Percentiles rank a stretch among this genome's conserved stretches.
Conservation (phyloP, 192 early-diverging fungal genomes). For the Gaertneriomyces sp. region DNA sequence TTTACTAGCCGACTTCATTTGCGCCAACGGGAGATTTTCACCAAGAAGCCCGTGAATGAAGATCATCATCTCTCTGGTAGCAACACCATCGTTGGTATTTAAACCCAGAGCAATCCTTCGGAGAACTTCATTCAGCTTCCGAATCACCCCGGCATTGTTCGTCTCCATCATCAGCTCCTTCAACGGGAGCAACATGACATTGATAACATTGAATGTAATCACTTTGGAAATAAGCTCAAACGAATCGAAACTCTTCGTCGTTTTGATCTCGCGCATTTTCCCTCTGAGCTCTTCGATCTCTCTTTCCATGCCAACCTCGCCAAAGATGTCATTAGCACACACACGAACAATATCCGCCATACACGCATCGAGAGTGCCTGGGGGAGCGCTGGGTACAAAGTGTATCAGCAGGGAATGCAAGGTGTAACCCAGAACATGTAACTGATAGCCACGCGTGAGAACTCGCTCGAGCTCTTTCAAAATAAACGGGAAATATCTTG, state of each 20-base stretch:
- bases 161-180: conserved; percentile 85
- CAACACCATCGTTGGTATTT: conserved; percentile 68
- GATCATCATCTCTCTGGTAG: conserved; percentile 63
- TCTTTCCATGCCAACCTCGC: conserved; percentile 80
- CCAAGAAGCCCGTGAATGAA: conserved; percentile 84
- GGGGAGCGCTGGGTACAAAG: conserved; percentile 50
- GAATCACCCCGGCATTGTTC: conserved; percentile 68
- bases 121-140: conserved; percentile 79
- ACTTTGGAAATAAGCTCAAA: conserved; percentile 78
- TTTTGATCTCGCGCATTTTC: conserved; percentile 88
- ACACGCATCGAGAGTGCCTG: conserved; percentile 76
- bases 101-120: conserved; percentile 72
- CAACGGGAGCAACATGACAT: conserved; percentile 72
- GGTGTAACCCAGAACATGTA: conserved; percentile 95
- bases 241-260: conserved; percentile 77
- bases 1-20: conserved; percentile 51
- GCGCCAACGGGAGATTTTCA: conserved; percentile 76
- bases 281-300: conserved; percentile 83
- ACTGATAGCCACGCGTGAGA: conserved; percentile 79
- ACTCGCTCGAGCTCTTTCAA: conserved; percentile 77
- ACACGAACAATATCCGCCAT: conserved; percentile 68
- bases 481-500: conserved; percentile 81
- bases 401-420: conserved; percentile 77
- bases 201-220: conserved; percentile 65
- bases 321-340: conserved; percentile 89